Evolutionary conservation across 2,329 filamentous ascomycete species (phyloP).

Genomic region (Cercospora berteroae): DNA sequence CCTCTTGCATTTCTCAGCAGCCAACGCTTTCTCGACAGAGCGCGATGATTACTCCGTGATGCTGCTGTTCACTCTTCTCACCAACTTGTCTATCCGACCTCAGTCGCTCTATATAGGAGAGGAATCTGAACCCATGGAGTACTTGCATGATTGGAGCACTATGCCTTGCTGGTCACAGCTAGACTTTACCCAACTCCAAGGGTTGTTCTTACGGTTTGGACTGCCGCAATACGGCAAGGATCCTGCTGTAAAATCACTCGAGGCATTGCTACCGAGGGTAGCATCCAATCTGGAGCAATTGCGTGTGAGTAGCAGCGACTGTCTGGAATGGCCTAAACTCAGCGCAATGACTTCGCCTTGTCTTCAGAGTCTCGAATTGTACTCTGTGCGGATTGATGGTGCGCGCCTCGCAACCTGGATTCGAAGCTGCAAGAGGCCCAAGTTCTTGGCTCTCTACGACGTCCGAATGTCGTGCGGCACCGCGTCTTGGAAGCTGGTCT

Average conservation of each 20-base stretch:
- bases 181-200: neutral
- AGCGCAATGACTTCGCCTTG: neutral
- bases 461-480: neutral
- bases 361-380: neutral
- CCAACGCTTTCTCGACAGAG: neutral
- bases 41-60: neutral
- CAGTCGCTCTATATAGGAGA: neutral
- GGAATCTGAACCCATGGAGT: neutral
- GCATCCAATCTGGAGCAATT: no score
- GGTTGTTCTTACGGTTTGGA: no score
- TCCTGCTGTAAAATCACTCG: no score
- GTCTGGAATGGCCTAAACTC: no score
- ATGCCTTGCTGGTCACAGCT: neutral
- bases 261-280: no score
- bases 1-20: neutral
- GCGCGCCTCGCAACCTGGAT: neutral
- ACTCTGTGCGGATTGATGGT: neutral
- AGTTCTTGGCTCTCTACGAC: neutral
- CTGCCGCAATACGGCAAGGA: no score
- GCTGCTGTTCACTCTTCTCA: neutral
- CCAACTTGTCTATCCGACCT: neutral
- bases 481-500: neutral
- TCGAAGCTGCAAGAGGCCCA: neutral
- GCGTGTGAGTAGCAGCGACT: no score
- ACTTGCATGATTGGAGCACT: neutral